Evolutionary conservation across 805 yeast species (phyloP).

Genomic region (Clavispora carvajalis): DNA sequence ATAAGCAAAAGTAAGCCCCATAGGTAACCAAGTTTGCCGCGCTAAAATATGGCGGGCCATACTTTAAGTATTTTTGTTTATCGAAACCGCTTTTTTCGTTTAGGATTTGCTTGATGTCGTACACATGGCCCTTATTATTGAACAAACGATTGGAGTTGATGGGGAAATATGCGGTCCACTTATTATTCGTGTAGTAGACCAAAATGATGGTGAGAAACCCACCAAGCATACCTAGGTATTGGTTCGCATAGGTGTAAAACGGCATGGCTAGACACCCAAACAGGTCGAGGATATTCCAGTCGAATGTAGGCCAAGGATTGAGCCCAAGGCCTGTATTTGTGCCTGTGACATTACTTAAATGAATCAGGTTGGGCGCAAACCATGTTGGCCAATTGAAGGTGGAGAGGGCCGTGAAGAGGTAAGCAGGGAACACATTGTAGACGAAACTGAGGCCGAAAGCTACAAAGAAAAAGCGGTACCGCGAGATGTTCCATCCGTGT

Average conservation of each 20-base stretch:
- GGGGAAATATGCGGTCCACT: constrained; percentile 48
- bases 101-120: constrained; percentile 43
- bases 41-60: constrained; percentile 62
- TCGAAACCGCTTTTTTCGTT: constrained; percentile 42
- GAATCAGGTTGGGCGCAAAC: constrained; percentile 36
- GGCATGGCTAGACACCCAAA: constrained; percentile 39
- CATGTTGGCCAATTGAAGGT: constrained; percentile 44
- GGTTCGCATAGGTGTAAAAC: constrained; percentile 38
- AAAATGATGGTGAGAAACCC: constrained; percentile 28
- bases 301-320: constrained; percentile 39
- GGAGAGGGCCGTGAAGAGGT: constrained; percentile 34
- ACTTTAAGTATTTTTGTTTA: constrained; percentile 39
- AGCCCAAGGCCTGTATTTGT: constrained; percentile 34
- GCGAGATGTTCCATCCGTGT: constrained; percentile 39
- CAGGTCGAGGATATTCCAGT: constrained; percentile 37
- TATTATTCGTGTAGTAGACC: constrained; percentile 43
- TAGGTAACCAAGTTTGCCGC: constrained; percentile 58
- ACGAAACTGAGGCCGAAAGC: constrained; percentile 29
- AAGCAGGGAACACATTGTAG: constrained; percentile 41
- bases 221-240: constrained; percentile 31
- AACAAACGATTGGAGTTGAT: constrained; percentile 48
- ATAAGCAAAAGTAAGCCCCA: constrained; percentile 51
- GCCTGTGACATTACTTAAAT: constrained; percentile 36
- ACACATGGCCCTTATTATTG: constrained; percentile 47
- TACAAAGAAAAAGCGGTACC: constrained; percentile 35